Evolutionary conservation across 2,329 filamentous ascomycete genomes (phyloP), one percentile per base, ranked within the genome.

Genomic region (Stagonosporopsis rhizophila): DNA sequence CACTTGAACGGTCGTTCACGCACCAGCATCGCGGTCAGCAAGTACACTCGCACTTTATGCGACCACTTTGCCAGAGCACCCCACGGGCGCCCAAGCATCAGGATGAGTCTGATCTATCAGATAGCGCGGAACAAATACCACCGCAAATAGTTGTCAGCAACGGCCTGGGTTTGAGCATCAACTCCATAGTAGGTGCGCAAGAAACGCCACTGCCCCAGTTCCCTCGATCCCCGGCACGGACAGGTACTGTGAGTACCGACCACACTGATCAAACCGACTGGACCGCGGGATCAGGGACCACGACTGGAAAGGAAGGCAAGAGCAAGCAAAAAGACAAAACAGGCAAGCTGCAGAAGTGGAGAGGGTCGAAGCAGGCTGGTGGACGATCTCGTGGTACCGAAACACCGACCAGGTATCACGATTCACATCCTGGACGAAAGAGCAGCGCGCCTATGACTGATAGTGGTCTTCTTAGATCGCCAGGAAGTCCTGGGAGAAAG

Each of bases 11-110:
- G 58, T 85, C 83, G 3, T 87, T 88, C 59, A 82, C 82, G 39
- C 85, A 87, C 60, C 84, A 87, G 58, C 85, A 88, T 67, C 79
- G 84, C 0, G 86, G 85, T 0, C 80, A 81, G 25, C 78, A 82
- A 38, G 78, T 82, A 0, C 86, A 88, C 64, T 85, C 84, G 0
- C 81, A 85, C 41, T 88, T 86, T 60, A 88, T 88, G 85, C 77
- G 86, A 35, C 83, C 85, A 0, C 76, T 83, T 46, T 86, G 83
- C 57, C 81, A 85, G 51, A 81, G 80, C 45, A 84, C 68, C 4
- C 74, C 71, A 9, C 64, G 73, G 20, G 68, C 72, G 6, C 66
- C 70, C 7, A 72, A 65, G 40, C 44, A 66, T 20, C 58, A 62
- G 2, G 71, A 74, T 14, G 74, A 75, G 2, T 74, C 72, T 1